Evolutionary conservation across 192 early-diverging fungal species (phyloP), one percentile per base, ranked within the genome.

Genomic region (Backusella luteola): DNA sequence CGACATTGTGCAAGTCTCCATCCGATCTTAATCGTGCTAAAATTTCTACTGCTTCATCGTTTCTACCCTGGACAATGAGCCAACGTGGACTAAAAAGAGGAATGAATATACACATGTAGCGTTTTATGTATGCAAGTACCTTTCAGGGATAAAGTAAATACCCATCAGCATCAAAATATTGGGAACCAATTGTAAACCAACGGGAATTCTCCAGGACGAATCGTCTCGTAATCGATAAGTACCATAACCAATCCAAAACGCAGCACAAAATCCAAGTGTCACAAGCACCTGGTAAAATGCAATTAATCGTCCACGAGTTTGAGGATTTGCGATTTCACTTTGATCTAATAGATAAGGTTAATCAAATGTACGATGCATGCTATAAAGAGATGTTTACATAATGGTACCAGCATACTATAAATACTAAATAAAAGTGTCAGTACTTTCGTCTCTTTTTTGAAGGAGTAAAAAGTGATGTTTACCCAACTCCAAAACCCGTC

Each of bases 201-300:
- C 83, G 5, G 96, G 93, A 23, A 95, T 46, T 52, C 66, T 36
- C 73, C 73, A 80, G 4, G 73, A 53, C 15, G 15, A 34, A 71
- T 67, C 34, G n/a, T 21, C 14, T 17, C 12, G 7, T 21, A 69
- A 12, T 26, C 53, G n/a, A 46, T 66, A 52, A 17, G 74, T 69
- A 19, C 42, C 69, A 66, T 80, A 80, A 21, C 53, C 69, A 21
- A 76, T 69, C 73, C 73, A 74, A 75, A 85, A 91, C 34, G 90
- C 85, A 29, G 91, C 83, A 44, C 87, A 78, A 66, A 91, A 87
- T 32, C 91, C 96, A 84, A 93, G 90, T 63, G 96, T 98, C 78
- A 98, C 95, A 73, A 93, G 91, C 82, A 94, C 92, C 76, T 98
- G 96, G 77, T 96, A 90, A 59, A 96, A 84, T 12, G 93, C 90